Evolutionary conservation across 1,284 basidiomycete species (phyloP).

Genomic region (Tranzscheliella williamsii): DNA sequence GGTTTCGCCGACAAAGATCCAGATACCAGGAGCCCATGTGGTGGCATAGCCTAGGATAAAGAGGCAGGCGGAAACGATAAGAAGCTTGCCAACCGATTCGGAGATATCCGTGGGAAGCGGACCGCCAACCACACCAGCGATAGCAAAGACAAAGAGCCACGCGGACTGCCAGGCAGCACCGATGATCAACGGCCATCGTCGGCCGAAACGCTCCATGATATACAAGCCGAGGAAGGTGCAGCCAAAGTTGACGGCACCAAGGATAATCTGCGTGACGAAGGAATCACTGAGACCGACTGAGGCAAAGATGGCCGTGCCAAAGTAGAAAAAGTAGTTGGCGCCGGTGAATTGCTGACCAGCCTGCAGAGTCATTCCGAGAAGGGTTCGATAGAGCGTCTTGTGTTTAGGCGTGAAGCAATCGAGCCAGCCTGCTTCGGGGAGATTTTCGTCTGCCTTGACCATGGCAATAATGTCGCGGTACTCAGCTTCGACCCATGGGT

Average conservation of each 20-base stretch:
- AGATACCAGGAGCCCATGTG: conserved; percentile 67
- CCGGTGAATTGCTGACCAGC: conserved; percentile 77
- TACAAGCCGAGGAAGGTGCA: conserved; percentile 69
- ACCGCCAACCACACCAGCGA: conserved; percentile 72
- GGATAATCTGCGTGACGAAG: conserved; percentile 70
- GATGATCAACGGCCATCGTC: conserved; percentile 65
- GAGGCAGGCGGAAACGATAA: conserved; percentile 77
- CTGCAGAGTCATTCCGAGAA: conserved; percentile 70
- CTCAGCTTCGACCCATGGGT: conserved; percentile 54
- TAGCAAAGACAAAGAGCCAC: conserved; percentile 78
- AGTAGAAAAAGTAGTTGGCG: conserved; percentile 64
- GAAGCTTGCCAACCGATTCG: conserved; percentile 65
- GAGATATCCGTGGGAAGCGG: conserved; percentile 61
- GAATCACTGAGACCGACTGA: conserved; percentile 69
- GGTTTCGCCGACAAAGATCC: conserved; percentile 66
- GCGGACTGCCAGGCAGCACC: conserved; percentile 68
- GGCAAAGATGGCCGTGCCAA: conserved; percentile 70
- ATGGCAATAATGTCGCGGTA: conserved; percentile 53
- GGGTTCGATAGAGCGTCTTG: conserved; percentile 57
- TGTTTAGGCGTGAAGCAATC: conserved; percentile 53
- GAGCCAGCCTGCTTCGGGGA: conserved; percentile 37
- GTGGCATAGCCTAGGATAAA: conserved; percentile 78
- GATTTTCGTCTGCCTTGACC: conserved; percentile 32
- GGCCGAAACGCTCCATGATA: conserved; percentile 67
- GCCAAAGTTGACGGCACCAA: conserved; percentile 68